These are phyloP conservation scores for Diaporthe caulivora DNA, from an alignment of 2,329 filamentous ascomycete genomes.

Conservation along the genomic window DNA sequence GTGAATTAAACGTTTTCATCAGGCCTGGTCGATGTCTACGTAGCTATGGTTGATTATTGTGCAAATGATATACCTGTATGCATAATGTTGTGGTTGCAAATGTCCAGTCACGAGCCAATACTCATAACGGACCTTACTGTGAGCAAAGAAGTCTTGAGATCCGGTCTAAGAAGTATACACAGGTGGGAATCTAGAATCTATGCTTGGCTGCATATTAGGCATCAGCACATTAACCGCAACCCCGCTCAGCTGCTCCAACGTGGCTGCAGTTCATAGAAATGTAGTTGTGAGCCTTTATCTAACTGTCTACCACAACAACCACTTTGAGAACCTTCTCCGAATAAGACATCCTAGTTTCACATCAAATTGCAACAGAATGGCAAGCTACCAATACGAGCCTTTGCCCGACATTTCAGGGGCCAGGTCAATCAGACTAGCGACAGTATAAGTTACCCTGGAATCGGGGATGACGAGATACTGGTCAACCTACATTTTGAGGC, in stretches of 20 bases:
- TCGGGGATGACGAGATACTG: background rate
- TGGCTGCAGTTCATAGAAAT: background rate
- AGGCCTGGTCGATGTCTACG: too few relatives aligned
- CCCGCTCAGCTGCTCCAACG: background rate
- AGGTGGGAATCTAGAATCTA: background rate
- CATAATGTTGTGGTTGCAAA: too few relatives aligned
- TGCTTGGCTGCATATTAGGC: background rate
- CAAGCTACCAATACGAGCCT: background rate
- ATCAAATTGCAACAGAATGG: background rate
- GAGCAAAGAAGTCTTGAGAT: background rate
- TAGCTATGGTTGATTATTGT: too few relatives aligned
- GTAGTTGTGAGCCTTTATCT: background rate
- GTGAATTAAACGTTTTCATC: too few relatives aligned
- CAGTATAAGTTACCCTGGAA: constrained; percentile 1
- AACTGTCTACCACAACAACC: background rate
- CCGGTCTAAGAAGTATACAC: background rate
- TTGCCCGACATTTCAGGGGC: background rate
- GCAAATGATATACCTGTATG: too few relatives aligned
- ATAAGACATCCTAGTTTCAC: background rate
- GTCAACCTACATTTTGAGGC: background rate
- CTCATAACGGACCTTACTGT: background rate
- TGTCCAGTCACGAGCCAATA: too few relatives aligned
- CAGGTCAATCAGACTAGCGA: constrained; percentile 1
- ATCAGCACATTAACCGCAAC: background rate
- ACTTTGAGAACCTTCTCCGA: background rate